Conservation (phyloP, 257 asterid species). For the Nicotiana knightiana region DNA sequence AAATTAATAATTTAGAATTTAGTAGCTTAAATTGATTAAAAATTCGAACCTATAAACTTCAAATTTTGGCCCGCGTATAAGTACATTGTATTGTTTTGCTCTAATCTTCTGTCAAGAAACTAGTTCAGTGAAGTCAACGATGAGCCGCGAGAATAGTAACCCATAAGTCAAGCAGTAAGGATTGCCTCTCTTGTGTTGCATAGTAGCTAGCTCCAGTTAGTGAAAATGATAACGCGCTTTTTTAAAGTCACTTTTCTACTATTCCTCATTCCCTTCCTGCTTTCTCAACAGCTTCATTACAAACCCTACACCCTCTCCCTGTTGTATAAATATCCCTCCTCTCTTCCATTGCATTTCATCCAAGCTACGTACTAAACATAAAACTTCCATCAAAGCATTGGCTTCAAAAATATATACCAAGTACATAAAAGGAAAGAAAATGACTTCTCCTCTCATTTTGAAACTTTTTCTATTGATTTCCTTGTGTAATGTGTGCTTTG, state of each 20-base stretch:
- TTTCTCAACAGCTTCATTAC: background rate
- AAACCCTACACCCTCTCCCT: background rate
- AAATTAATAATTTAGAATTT: too few relatives aligned
- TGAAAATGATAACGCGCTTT: background rate
- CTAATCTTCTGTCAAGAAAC: too few relatives aligned
- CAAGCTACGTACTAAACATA: background rate
- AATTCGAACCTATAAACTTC: too few relatives aligned
- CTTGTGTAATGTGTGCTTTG: background rate
- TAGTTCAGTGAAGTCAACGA: too few relatives aligned
- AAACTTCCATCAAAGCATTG: background rate
- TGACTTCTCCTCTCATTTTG: background rate
- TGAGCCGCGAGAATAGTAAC: too few relatives aligned
- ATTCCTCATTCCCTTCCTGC: background rate
- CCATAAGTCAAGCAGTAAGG: background rate
- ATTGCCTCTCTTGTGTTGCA: background rate
- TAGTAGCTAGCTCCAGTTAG: background rate
- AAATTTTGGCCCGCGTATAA: too few relatives aligned
- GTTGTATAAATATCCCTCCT: background rate
- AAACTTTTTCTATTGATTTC: background rate
- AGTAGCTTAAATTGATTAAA: too few relatives aligned
- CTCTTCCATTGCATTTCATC: background rate
- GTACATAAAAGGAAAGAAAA: background rate
- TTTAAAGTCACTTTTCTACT: background rate
- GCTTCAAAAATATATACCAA: too few relatives aligned
- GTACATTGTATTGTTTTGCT: too few relatives aligned